Evolutionary conservation across 768 basidiomycete species (phyloP), one percentile per base, ranked within the genome.

Genomic region (Glaciozyma martinii): DNA sequence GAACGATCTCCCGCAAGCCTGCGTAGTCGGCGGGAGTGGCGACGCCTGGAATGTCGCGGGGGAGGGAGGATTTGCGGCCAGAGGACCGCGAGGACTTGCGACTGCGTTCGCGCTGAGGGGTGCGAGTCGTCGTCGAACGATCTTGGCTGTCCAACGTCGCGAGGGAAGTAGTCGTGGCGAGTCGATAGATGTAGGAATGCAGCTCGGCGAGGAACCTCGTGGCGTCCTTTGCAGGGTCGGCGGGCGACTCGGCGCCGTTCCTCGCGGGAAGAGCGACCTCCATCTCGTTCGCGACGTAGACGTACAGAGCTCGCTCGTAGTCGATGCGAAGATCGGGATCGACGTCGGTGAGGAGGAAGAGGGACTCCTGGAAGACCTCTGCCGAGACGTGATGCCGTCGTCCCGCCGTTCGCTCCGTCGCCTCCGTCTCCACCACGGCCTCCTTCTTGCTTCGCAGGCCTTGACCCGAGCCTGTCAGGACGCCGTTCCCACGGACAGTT

Each of bases 281-380:
- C 15, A 64, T 30, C 46, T 68, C 67, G 2, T 21, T 9, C 9
- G 46, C 13, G 52, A 66, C 29, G 65, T 63, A 69, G 27, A 32
- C 29, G 44, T 30, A 23, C 5, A 56, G 25, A 12, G 56, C 55
- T 3, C 27, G 30, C 50, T 37, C 59, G 46, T 66, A 66, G 23
- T 63, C 61, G 55, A 56, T 3, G 0, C 68, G 64, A 0, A 63
- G 27, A n/a, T 21, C 25, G 12, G 59, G n/a, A 37, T 66, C 61
- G 43, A 59, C 56, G 12, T 57, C 56, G 43, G 43, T 49, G 44
- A 69, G 65, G 50, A 69, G 65, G 56, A 63, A 63, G 27, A 69
- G 64, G 3, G 68, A 63, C 5, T 52, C 60, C 12, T 54, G 32
- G 43, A 66, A 61, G 18, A 62, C 57, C 8, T 44, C 50, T 6